These are phyloP conservation scores for Monosporozyma aerobia DNA, from an alignment of 805 yeast genomes.

Conservation along the genomic window DNA sequence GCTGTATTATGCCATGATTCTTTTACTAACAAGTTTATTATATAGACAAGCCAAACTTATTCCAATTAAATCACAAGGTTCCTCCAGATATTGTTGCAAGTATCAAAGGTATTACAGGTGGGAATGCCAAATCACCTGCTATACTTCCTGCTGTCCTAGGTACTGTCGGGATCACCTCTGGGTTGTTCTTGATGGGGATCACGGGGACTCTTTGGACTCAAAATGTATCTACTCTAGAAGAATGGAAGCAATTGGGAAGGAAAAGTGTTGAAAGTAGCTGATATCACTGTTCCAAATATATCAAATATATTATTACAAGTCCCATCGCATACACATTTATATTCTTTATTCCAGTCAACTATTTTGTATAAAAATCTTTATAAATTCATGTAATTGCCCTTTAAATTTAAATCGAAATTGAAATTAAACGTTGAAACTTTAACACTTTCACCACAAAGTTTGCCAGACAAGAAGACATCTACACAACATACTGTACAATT, in stretches of 20 bases:
- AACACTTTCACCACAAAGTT: neutral
- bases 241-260: slow-evolving; percentile 33
- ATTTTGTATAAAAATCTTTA: neutral
- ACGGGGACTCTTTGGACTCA: slow-evolving; percentile 74
- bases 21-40: neutral
- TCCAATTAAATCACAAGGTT: slow-evolving; percentile 67
- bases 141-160: slow-evolving; percentile 52
- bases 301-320: too few species aligned
- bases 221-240: slow-evolving; percentile 61
- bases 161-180: slow-evolving; percentile 65
- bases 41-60: slow-evolving; percentile 54
- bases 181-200: slow-evolving; percentile 61
- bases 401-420: neutral
- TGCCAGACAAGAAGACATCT: neutral
- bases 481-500: neutral
- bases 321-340: neutral
- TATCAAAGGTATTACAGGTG: neutral
- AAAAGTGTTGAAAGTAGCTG: neutral
- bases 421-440: neutral
- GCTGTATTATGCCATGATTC: neutral
- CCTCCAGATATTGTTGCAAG: slow-evolving; percentile 27
- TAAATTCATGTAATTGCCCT: neutral
- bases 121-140: neutral
- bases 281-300: too few species aligned
- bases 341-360: neutral